Percentiles rank a stretch among this genome's conserved stretches.
phyloP scores from a whole-genome alignment of 805 yeast species.

The Wickerhamomyces strasburgensis region DNA sequence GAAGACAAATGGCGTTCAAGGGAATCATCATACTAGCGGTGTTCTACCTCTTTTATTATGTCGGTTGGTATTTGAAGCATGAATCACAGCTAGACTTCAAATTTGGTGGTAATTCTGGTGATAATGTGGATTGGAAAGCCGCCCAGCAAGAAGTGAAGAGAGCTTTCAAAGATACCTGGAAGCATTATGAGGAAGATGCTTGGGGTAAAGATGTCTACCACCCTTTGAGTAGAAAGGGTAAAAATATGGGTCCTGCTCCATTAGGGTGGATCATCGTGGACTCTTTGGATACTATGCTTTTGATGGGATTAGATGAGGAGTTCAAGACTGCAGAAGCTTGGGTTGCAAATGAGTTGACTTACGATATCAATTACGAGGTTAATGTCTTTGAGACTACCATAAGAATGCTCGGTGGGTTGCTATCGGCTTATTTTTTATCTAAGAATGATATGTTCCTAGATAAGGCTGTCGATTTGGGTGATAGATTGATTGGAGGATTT shows the following conservation, averaged over 20 bases:
- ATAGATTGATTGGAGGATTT: conserved; percentile 66
- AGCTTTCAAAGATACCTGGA: conserved; percentile 77
- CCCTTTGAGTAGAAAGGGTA: conserved; percentile 58
- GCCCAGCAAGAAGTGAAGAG: conserved; percentile 49
- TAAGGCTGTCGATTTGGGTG: conserved; percentile 76
- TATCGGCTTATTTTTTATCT: conserved; percentile 73
- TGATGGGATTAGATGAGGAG: conserved; percentile 63
- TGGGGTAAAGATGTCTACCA: conserved; percentile 82
- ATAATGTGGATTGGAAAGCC: conserved; percentile 35
- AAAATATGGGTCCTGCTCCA: conserved; percentile 76
- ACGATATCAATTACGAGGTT: conserved; percentile 68
- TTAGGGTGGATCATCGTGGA: conserved; percentile 94
- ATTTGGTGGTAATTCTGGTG: conserved; percentile 7
- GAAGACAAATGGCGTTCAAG: conserved; percentile 36
- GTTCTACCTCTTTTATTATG: conserved; percentile 36
- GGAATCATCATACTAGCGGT: conserved; percentile 36
- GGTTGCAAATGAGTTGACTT: conserved; percentile 66
- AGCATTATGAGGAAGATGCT: conserved; percentile 64
- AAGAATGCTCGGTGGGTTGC: conserved; percentile 88
- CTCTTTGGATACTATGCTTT: conserved; percentile 71
- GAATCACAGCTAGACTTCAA: conserved; percentile 7
- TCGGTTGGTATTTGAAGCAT: conserved; percentile 23
- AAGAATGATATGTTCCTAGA: conserved; percentile 67
- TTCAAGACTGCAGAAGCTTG: conserved; percentile 61
- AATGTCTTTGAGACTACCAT: conserved; percentile 93